Percentiles rank a stretch among this genome's conserved stretches.
Evolutionary conservation across 305 asterid genomes (phyloP).

Genomic region (Nicotiana rustica): DNA sequence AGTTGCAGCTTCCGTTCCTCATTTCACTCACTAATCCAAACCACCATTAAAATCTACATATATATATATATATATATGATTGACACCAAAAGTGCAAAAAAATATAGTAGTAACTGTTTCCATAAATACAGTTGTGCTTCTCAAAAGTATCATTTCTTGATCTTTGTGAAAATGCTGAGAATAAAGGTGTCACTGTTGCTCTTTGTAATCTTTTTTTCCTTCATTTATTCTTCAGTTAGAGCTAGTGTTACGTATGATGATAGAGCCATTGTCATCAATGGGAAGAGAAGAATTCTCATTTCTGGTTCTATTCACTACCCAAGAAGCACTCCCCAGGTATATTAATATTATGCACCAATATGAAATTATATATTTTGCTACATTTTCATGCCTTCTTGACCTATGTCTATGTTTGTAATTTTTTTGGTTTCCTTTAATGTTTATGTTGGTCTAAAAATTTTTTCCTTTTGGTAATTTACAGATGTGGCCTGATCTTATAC

Average conservation of each 20-base stretch:
- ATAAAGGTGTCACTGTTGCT: slow-evolving; percentile 29
- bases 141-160: neutral
- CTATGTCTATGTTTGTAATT: slow-evolving; percentile 3
- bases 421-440: neutral
- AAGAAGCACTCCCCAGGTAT: slow-evolving; percentile 93
- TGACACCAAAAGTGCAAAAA: neutral
- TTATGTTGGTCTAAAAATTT: neutral
- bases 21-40: neutral
- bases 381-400: neutral
- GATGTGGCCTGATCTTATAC: slow-evolving; percentile 97
- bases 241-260: slow-evolving; percentile 78
- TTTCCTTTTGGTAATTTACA: slow-evolving; percentile 35
- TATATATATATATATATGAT: neutral
- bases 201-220: slow-evolving; percentile 39
- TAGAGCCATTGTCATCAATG: slow-evolving; percentile 72
- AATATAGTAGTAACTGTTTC: neutral
- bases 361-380: neutral
- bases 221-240: slow-evolving; percentile 50
- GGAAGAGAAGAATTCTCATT: slow-evolving; percentile 71
- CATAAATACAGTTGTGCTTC: neutral
- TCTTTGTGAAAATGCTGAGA: neutral
- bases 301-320: slow-evolving; percentile 95
- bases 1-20: slow-evolving; percentile 10
- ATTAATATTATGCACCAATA: neutral
- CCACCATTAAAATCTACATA: neutral